phyloP scores from a whole-genome alignment of 306 rosid species.

The Quercus robur region DNA sequence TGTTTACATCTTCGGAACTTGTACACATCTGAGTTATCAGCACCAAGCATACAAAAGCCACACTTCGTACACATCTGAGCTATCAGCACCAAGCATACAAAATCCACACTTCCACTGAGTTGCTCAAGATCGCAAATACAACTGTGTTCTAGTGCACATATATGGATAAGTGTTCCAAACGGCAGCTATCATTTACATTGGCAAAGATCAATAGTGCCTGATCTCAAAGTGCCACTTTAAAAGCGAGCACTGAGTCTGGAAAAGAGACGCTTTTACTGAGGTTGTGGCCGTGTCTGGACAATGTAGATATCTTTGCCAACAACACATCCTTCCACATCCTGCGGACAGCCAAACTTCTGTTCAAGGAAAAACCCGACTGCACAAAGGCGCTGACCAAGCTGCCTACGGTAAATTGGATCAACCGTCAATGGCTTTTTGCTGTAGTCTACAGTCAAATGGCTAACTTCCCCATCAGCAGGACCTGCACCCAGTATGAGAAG shows the following conservation, averaged over 20 bases:
- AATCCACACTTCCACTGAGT: background rate
- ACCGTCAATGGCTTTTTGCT: slow-evolving; percentile 75
- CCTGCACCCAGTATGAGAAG: slow-evolving; percentile 66
- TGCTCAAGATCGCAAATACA: background rate
- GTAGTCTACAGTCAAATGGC: slow-evolving; percentile 82
- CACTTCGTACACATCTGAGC: background rate
- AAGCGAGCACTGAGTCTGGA: background rate
- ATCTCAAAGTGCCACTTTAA: background rate
- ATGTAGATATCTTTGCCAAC: slow-evolving; percentile 77
- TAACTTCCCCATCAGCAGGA: slow-evolving; percentile 85
- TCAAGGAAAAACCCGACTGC: slow-evolving; percentile 86
- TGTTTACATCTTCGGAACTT: no score
- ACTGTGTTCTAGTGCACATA: background rate
- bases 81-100: background rate
- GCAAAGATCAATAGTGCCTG: background rate
- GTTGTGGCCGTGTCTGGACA: slow-evolving; percentile 95
- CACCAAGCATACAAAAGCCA: background rate
- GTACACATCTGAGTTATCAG: background rate
- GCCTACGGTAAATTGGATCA: slow-evolving; percentile 68
- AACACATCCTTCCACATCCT: slow-evolving; percentile 91
- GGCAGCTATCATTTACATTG: background rate
- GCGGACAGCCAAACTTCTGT: slow-evolving; percentile 80
- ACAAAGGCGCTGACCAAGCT: slow-evolving; percentile 86
- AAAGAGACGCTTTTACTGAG: slow-evolving; percentile 27
- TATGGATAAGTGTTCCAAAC: background rate